Conservation (phyloP, 805 yeast genomes). For the Teunomyces cretensis region DNA sequence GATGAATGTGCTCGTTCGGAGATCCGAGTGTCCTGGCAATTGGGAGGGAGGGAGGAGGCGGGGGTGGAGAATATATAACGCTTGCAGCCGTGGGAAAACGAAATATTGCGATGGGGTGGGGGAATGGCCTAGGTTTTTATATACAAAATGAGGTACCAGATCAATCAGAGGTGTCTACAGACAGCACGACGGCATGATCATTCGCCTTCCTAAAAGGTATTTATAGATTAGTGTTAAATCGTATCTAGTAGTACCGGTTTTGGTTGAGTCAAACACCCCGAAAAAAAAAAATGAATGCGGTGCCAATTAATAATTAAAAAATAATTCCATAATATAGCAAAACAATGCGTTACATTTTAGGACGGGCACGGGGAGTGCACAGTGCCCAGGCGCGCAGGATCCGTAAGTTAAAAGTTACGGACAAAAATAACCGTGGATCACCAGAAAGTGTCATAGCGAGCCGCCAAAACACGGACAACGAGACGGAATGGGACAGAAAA, state of each 20-base stretch:
- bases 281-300: background rate
- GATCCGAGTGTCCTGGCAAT: too few species aligned
- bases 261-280: too few species aligned
- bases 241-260: conserved; percentile 1
- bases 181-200: background rate
- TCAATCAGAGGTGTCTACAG: background rate
- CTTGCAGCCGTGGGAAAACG: too few species aligned
- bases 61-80: too few species aligned
- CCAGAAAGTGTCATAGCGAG: too few species aligned
- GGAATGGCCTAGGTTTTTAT: too few species aligned
- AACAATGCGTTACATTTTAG: background rate
- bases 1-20: too few species aligned
- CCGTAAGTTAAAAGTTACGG: background rate
- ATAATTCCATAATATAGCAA: background rate
- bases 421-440: background rate
- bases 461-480: too few species aligned
- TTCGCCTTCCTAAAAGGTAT: conserved; percentile 1
- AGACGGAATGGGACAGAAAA: conserved; percentile 13
- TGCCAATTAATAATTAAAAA: background rate
- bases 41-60: too few species aligned
- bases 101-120: too few species aligned
- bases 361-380: too few species aligned
- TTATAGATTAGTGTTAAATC: conserved; percentile 2
- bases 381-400: background rate
- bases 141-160: background rate